Percentiles rank a stretch among this genome's conserved stretches.
These are phyloP conservation scores for Fusarium sp. DNA, from an alignment of 2,329 filamentous ascomycete genomes.

Conservation along the genomic window DNA sequence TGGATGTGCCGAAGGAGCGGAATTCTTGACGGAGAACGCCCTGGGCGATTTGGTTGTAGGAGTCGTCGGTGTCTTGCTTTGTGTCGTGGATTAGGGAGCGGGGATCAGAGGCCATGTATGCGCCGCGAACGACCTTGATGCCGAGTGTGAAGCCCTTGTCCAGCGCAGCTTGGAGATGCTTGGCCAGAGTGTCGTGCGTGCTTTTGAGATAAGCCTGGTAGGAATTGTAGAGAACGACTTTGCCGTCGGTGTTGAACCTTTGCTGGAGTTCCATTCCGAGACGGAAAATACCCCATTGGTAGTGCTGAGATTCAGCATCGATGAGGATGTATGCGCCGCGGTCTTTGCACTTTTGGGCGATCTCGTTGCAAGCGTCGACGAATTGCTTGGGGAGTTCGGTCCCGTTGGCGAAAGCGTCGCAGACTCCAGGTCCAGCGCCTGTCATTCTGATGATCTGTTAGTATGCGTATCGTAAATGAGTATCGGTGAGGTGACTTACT, in stretches of 20 bases:
- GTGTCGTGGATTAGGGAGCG: conserved; percentile 60
- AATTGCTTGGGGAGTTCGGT: conserved; percentile 51
- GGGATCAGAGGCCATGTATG: conserved; percentile 61
- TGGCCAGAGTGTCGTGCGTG: conserved; percentile 51
- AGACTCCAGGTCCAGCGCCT: conserved; percentile 52
- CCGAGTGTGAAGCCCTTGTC: conserved; percentile 60
- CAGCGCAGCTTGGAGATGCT: conserved; percentile 55
- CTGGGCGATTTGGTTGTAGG: conserved; percentile 59
- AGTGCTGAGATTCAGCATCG: conserved; percentile 56
- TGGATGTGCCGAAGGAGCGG: conserved; percentile 50
- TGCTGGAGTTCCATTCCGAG: conserved; percentile 48
- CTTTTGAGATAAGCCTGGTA: conserved; percentile 66
- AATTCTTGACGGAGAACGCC: conserved; percentile 53
- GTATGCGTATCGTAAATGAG: not conserved
- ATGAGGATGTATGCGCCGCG: conserved; percentile 53
- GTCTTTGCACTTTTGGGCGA: conserved; percentile 50
- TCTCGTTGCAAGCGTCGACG: conserved; percentile 51
- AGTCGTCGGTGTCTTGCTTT: conserved; percentile 60
- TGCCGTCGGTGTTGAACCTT: conserved; percentile 50
- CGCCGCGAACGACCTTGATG: conserved; percentile 64
- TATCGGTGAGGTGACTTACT: no score
- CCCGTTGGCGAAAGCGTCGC: conserved; percentile 47
- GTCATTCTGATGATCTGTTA: conserved; percentile 45
- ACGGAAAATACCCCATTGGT: conserved; percentile 50
- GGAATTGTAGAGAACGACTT: conserved; percentile 55